Evolutionary conservation across 2,329 filamentous ascomycete genomes (phyloP).

Genomic region (Emericellopsis cladophorae): DNA sequence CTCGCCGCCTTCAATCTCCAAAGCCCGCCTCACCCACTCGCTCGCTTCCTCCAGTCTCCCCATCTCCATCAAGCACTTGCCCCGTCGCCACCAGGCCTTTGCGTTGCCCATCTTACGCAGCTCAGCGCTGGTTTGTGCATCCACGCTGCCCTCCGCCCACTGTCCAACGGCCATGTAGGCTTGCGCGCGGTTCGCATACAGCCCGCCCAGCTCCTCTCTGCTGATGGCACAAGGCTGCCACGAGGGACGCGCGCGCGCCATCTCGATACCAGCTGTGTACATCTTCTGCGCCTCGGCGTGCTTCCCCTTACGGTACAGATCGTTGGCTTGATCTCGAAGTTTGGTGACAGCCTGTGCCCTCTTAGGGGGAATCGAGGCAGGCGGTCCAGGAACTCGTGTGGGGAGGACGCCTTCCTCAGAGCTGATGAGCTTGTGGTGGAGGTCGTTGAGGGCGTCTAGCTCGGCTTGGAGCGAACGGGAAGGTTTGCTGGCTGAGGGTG

Average conservation of each 20-base stretch:
- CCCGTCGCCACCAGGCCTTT: conserved; percentile 89
- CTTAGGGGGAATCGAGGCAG: conserved; percentile 86
- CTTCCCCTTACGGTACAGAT: conserved; percentile 65
- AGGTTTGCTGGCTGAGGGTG: conserved; percentile 39
- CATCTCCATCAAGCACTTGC: conserved; percentile 84
- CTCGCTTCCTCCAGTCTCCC: conserved; percentile 69
- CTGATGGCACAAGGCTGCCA: conserved; percentile 85
- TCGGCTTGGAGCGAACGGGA: conserved; percentile 45
- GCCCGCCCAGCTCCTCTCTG: conserved; percentile 66
- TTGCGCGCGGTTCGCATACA: conserved; percentile 84
- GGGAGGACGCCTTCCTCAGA: conserved; percentile 37
- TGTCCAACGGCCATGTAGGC: conserved; percentile 70
- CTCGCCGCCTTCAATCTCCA: conserved; percentile 73
- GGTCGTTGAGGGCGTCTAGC: conserved; percentile 61
- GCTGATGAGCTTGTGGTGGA: conserved; percentile 62
- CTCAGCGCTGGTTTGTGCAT: conserved; percentile 82
- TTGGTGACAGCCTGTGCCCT: conserved; percentile 79
- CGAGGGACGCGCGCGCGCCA: conserved; percentile 68
- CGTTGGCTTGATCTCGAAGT: conserved; percentile 79
- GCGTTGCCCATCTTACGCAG: conserved; percentile 76
- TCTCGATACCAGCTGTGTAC: conserved; percentile 78
- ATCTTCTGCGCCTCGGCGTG: conserved; percentile 65
- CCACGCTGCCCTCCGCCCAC: conserved; percentile 79
- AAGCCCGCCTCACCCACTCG: conserved; percentile 61
- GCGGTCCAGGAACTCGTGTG: conserved; percentile 63